Evolutionary conservation across 2,329 filamentous ascomycete genomes (phyloP).

Genomic region (Plenodomus lindquistii): DNA sequence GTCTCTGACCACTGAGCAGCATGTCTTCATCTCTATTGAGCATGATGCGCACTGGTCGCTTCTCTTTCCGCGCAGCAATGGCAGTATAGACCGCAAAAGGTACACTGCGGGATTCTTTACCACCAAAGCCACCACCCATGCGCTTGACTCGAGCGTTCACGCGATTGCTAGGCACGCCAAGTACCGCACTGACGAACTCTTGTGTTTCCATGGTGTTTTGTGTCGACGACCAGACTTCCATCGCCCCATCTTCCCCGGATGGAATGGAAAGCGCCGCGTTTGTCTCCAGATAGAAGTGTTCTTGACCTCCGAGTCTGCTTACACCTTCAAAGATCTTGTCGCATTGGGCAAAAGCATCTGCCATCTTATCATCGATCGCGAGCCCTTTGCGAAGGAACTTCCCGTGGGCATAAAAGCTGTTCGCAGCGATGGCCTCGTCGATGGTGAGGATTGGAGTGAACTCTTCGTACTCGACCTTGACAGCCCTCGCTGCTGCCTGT

Average conservation of each 20-base stretch:
- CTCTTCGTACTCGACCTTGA: conserved; percentile 87
- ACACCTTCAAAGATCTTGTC: conserved; percentile 85
- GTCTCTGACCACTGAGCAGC: conserved; percentile 83
- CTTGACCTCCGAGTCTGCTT: conserved; percentile 87
- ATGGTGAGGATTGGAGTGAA: conserved; percentile 86
- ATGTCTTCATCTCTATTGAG: conserved; percentile 96
- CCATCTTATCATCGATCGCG: conserved; percentile 54
- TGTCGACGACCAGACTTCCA: conserved; percentile 72
- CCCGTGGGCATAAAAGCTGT: conserved; percentile 82
- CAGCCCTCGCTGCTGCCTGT: conserved; percentile 77
- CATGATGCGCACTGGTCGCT: conserved; percentile 86
- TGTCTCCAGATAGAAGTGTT: conserved; percentile 96
- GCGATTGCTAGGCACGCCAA: conserved; percentile 82
- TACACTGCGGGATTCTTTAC: conserved; percentile 87
- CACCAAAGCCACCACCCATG: conserved; percentile 89
- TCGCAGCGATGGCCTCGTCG: conserved; percentile 86
- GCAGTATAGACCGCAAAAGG: conserved; percentile 82
- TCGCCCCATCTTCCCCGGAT: conserved; percentile 86
- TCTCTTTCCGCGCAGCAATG: conserved; percentile 80
- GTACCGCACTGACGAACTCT: conserved; percentile 77
- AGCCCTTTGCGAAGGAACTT: conserved; percentile 78
- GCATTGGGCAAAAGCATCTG: conserved; percentile 73
- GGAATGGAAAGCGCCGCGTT: conserved; percentile 83
- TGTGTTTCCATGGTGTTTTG: conserved; percentile 48
- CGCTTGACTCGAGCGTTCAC: conserved; percentile 88